phyloP scores from a whole-genome alignment of 208 protist species.

The Naegleria lovaniensis region DNA sequence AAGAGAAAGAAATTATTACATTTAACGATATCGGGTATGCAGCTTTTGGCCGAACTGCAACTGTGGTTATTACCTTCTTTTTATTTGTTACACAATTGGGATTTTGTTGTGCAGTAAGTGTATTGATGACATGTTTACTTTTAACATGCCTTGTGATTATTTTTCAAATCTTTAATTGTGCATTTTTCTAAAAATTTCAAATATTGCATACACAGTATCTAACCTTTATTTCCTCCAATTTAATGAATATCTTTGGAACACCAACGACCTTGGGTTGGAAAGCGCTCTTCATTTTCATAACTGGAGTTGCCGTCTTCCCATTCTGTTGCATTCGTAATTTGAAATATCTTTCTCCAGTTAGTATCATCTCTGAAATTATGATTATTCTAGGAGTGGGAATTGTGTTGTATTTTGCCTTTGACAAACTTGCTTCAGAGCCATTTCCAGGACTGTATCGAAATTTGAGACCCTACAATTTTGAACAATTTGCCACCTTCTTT shows the following conservation, averaged over 20 bases:
- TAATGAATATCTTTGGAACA: background rate
- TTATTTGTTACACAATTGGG: constrained; percentile 4
- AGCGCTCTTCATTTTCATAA: background rate
- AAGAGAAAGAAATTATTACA: constrained; percentile 7
- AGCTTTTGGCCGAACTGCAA: background rate
- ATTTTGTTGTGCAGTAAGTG: constrained; percentile 21
- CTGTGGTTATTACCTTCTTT: background rate
- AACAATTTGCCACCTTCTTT: constrained; percentile 10
- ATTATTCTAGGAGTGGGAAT: background rate
- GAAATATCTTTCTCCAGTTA: background rate
- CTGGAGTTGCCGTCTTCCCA: background rate
- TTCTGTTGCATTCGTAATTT: background rate
- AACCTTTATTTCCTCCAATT: background rate
- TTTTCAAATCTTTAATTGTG: too few relatives aligned
- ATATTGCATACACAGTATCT: too few relatives aligned
- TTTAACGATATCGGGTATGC: background rate
- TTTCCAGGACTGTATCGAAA: background rate
- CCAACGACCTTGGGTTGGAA: background rate
- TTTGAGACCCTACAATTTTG: background rate
- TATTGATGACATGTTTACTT: background rate
- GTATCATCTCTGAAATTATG: background rate
- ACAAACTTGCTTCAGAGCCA: background rate
- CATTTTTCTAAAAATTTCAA: too few relatives aligned
- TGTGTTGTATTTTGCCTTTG: background rate
- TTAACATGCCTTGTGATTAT: too few relatives aligned